Evolutionary conservation across 164 flowering plant species (phyloP), one percentile per base, ranked within the genome.

Genomic region (Vitis riparia): DNA sequence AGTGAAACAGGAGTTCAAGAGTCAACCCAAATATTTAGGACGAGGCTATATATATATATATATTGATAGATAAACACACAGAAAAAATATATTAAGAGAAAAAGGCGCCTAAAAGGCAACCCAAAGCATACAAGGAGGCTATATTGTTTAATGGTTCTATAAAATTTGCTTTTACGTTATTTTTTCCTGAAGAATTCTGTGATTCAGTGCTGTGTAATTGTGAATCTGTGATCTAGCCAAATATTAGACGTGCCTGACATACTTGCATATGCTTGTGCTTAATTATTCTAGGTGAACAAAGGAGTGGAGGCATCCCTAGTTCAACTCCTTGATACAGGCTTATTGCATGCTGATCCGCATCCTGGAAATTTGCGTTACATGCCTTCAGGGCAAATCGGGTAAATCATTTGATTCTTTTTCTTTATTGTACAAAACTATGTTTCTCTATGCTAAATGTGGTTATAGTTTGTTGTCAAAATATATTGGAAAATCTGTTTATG

Each of bases 301-400:
- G 99, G 97, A 70, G 99, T 92, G 68, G 89, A 95, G 78, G 93
- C 98, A 69, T 71, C 94, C 62, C 87, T 95, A 10, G 71, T 89
- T 77, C 99, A 95, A 78, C 97, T 95, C 62, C 96, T 95, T 71
- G 99, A 95, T 81, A 95, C 99, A 56, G 99, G 99, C 68, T 62
- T 93, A 60, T 72, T 95, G 76, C 99, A 95, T 87, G 99, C 97
- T 76, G 99, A 95, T 83, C 98, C 99, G 60, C 99, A 95, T 85
- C 87, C 97, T 66, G 98, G 99, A 68, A 95, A 95, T 81, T 78
- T 95, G 83, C 89, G 93, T 11, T 95, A 93, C 74, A 85, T 81
- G 6, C 64, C 88, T 69, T 69, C 90, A 29, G 97, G 92, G 72
- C 83, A 93, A 81, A 80, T 93, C 73, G 96, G 97, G 99, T 95